Conservation (phyloP, 1,284 basidiomycete genomes). For the Bondarzewia mesenterica region DNA sequence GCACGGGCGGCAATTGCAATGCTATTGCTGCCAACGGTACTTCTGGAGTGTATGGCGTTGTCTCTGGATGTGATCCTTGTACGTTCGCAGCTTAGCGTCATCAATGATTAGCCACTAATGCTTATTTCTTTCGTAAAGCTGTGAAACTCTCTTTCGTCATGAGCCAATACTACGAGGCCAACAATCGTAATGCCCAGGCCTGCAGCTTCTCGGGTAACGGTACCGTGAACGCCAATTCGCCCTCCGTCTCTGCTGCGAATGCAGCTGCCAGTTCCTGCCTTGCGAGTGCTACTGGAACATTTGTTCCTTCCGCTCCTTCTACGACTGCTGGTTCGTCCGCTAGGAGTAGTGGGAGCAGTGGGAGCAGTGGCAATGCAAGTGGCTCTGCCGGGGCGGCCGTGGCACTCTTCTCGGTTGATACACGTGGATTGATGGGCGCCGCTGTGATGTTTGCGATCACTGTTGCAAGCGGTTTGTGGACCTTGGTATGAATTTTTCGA, state of each 20-base stretch:
- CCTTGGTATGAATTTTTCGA: conserved; percentile 18
- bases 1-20: conserved; percentile 51
- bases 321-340: conserved; percentile 14
- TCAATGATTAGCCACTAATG: conserved; percentile 9
- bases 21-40: conserved; percentile 69
- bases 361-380: conserved; percentile 14
- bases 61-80: conserved; percentile 73
- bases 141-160: conserved; percentile 81
- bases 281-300: conserved; percentile 57
- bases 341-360: conserved; percentile 13
- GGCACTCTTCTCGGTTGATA: conserved; percentile 16
- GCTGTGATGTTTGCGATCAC: conserved; percentile 26
- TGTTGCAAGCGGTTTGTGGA: conserved; percentile 21
- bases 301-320: conserved; percentile 51
- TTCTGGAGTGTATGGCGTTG: conserved; percentile 67
- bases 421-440: conserved; percentile 34
- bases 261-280: conserved; percentile 67
- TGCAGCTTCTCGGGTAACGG: conserved; percentile 83
- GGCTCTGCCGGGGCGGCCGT: conserved; percentile 21
- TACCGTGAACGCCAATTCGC: conserved; percentile 56
- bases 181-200: conserved; percentile 47
- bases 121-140: conserved; percentile 30
- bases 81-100: conserved; percentile 21
- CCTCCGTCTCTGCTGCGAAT: conserved; percentile 45
- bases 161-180: conserved; percentile 69